A percentile compares a stretch with the other conserved stretches of the same genome.
Conservation (phyloP, 352 stramenopile species). For the Phytophthora melonis region DNA sequence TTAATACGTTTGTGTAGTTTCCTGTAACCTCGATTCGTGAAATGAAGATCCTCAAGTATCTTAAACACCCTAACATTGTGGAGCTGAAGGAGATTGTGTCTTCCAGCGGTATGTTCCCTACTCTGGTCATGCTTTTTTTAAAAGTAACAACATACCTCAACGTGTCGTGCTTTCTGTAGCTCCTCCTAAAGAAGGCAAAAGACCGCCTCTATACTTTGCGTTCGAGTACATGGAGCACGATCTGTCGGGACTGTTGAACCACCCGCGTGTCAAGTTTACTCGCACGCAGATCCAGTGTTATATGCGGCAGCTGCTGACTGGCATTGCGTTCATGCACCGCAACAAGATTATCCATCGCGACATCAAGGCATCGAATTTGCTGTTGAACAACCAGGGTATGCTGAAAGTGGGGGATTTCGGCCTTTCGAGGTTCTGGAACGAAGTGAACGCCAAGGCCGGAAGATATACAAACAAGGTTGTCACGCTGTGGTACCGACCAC, state of each 20-base stretch:
- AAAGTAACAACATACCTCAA: slow-evolving; percentile 22
- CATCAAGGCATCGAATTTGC: slow-evolving; percentile 89
- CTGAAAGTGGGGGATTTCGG: slow-evolving; percentile 89
- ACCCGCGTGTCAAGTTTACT: slow-evolving; percentile 83
- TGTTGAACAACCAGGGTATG: slow-evolving; percentile 88
- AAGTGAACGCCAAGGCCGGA: slow-evolving; percentile 84
- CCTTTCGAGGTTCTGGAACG: slow-evolving; percentile 87
- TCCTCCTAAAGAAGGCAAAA: slow-evolving; percentile 83
- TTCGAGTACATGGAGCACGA: slow-evolving; percentile 92
- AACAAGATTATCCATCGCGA: slow-evolving; percentile 91
- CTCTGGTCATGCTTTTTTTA: not conserved
- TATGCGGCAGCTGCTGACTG: slow-evolving; percentile 85
- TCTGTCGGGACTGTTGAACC: slow-evolving; percentile 84
- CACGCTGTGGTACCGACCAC: slow-evolving; percentile 95
- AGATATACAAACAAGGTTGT: slow-evolving; percentile 96
- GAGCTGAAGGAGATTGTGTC: slow-evolving; percentile 96
- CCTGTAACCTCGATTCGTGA: slow-evolving; percentile 96
- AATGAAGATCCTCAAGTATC: slow-evolving; percentile 98
- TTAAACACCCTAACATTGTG: slow-evolving; percentile 96
- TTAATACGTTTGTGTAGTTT: slow-evolving; percentile 75
- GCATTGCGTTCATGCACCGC: slow-evolving; percentile 89
- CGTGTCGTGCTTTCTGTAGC: slow-evolving; percentile 41
- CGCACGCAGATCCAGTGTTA: slow-evolving; percentile 91
- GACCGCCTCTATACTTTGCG: slow-evolving; percentile 86
- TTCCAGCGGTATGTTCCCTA: slow-evolving; percentile 58